Percentiles rank a stretch among this genome's conserved stretches.
phyloP scores from a whole-genome alignment of 192 early-diverging fungal species.

The Backusella mclennaniae region DNA sequence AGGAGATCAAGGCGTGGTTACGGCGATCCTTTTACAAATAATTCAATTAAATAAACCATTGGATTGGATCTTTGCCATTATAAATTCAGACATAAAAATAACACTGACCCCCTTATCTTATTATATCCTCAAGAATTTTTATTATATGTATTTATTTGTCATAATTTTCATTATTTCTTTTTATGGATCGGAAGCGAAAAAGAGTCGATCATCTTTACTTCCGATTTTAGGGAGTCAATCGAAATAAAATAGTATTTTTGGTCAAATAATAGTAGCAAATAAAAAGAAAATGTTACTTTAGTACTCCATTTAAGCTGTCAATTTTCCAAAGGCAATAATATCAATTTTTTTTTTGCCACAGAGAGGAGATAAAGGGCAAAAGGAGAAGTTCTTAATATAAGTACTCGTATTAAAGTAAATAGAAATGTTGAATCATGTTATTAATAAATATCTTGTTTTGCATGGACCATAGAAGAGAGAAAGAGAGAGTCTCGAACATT shows the following conservation, averaged over 20 bases:
- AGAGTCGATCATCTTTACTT: neutral
- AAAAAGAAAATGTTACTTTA: neutral
- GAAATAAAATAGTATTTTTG: neutral
- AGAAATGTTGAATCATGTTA: neutral
- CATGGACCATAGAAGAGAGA: neutral
- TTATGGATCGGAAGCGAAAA: neutral
- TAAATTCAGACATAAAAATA: constrained; percentile 2
- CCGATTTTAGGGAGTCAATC: neutral
- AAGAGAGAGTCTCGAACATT: neutral
- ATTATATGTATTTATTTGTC: neutral
- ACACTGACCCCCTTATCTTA: neutral
- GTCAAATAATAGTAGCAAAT: too few relatives aligned
- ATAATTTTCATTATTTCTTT: neutral
- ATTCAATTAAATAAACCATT: constrained; percentile 16
- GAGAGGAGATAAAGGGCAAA: neutral
- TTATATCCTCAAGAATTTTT: neutral
- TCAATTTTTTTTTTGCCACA: neutral
- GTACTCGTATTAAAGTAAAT: neutral
- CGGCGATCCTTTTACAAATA: neutral
- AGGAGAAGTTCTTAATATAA: neutral
- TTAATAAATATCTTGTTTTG: neutral
- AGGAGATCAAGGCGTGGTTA: neutral
- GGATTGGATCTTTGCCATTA: neutral
- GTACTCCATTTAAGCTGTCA: neutral
- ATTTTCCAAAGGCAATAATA: neutral